Percentiles rank a stretch among this genome's conserved stretches.
Evolutionary conservation across 2,329 filamentous ascomycete species (phyloP).

Genomic region (Cytospora schulzeri): DNA sequence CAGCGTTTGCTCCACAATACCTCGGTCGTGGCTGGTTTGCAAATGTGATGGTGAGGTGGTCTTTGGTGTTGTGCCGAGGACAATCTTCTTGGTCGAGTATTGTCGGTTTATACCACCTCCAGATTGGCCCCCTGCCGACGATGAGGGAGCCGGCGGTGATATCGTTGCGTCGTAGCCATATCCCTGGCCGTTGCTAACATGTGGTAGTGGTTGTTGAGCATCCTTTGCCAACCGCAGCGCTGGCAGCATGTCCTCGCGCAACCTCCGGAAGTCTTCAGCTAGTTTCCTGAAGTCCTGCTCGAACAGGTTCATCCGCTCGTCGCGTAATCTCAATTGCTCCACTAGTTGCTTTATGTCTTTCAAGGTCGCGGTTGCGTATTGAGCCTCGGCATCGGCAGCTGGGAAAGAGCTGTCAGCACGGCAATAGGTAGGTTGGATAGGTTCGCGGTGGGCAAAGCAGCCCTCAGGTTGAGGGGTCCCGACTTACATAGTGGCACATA

Average conservation of each 20-base stretch:
- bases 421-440: conserved; percentile 17
- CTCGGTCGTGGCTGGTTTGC: conserved; percentile 68
- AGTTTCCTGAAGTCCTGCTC: conserved; percentile 83
- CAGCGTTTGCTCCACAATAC: conserved; percentile 63
- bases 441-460: background rate
- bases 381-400: conserved; percentile 88
- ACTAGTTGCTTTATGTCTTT: conserved; percentile 92
- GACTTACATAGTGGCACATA: conserved; percentile 87
- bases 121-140: conserved; percentile 53
- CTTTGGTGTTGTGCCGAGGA: conserved; percentile 73
- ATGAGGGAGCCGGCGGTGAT: conserved; percentile 60
- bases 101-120: conserved; percentile 66
- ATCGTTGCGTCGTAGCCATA: conserved; percentile 57
- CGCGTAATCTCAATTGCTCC: conserved; percentile 83
- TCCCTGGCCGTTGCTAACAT: conserved; percentile 44
- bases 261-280: conserved; percentile 82
- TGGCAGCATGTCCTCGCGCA: conserved; percentile 89
- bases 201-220: conserved; percentile 82
- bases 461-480: conserved; percentile 13
- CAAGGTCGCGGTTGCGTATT: conserved; percentile 84
- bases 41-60: conserved; percentile 74
- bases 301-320: conserved; percentile 82
- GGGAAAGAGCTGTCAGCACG: conserved; percentile 29
- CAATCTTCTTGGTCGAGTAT: conserved; percentile 75
- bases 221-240: conserved; percentile 91